A percentile compares a stretch with the other conserved stretches of the same genome.
Evolutionary conservation across 257 asterid species (phyloP).

Genomic region (Perilla frutescens): DNA sequence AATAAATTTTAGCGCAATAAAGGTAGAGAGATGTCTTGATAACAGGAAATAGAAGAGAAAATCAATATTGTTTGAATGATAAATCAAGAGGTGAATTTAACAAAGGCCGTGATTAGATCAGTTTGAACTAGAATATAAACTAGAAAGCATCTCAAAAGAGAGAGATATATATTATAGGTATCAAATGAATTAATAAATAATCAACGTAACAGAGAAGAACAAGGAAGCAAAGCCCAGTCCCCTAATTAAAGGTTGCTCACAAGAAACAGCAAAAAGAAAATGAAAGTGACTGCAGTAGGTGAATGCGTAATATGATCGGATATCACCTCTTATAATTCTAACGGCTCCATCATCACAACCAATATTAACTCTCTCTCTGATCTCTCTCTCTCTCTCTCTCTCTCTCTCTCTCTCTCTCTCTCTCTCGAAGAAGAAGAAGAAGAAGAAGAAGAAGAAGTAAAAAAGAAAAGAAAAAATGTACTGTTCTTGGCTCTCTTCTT

Average conservation of each 20-base stretch:
- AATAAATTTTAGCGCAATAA: no score
- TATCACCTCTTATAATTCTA: conserved; percentile 30
- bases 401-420: not conserved
- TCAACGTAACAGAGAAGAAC: no score
- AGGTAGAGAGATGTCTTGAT: no score
- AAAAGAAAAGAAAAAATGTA: not conserved
- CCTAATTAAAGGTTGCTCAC: not conserved
- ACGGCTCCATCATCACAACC: conserved; percentile 38
- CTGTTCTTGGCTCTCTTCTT: not conserved
- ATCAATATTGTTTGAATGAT: not conserved
- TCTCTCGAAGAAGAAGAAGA: no score
- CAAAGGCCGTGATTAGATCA: not conserved
- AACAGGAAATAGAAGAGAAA: no score
- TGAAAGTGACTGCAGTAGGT: conserved; percentile 10
- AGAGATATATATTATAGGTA: no score
- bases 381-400: not conserved
- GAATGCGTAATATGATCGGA: not conserved
- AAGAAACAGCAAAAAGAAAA: conserved; percentile 28
- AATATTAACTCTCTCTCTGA: not conserved
- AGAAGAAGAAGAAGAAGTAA: no score
- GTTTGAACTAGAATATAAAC: not conserved
- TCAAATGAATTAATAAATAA: no score
- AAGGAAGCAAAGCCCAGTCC: no score
- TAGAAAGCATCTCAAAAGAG: no score
- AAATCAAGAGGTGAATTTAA: not conserved